Evolutionary conservation across 768 basidiomycete species (phyloP).

Genomic region (Psilocybe tampanensis): DNA sequence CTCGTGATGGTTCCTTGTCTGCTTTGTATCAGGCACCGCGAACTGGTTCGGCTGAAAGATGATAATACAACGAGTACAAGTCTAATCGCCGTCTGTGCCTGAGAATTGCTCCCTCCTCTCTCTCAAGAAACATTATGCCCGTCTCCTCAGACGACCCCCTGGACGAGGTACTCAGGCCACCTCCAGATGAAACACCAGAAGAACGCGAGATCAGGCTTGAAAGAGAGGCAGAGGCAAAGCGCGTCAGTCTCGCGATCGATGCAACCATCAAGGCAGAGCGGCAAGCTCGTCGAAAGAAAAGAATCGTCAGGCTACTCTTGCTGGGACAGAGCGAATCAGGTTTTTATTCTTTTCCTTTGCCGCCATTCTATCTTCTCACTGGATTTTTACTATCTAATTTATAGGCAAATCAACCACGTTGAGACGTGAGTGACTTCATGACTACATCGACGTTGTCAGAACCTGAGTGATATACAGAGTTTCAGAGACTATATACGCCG

Average conservation of each 20-base stretch:
- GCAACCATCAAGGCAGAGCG: conserved; percentile 69
- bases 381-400: conserved; percentile 1
- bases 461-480: conserved; percentile 49
- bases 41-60: conserved; percentile 17
- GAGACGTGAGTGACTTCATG: conserved; percentile 57
- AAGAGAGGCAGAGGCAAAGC: conserved; percentile 66
- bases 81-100: conserved; percentile 24
- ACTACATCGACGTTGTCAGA: background rate
- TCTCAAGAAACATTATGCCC: conserved; percentile 32
- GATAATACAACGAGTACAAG: conserved; percentile 21
- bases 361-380: conserved; percentile 7
- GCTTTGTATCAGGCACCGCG: conserved; percentile 24
- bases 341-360: conserved; percentile 31
- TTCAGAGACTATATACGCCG: conserved; percentile 75
- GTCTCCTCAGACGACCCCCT: conserved; percentile 60
- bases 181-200: conserved; percentile 64
- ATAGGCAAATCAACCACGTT: conserved; percentile 81
- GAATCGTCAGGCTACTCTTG: conserved; percentile 70
- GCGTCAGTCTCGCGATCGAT: conserved; percentile 73
- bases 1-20: conserved; percentile 31
- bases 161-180: conserved; percentile 64
- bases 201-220: conserved; percentile 55
- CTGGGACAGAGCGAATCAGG: conserved; percentile 86
- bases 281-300: conserved; percentile 64
- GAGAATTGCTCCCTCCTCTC: conserved; percentile 22